Evolutionary conservation across 2,329 filamentous ascomycete genomes (phyloP).

Genomic region (Grosmannia serpens): DNA sequence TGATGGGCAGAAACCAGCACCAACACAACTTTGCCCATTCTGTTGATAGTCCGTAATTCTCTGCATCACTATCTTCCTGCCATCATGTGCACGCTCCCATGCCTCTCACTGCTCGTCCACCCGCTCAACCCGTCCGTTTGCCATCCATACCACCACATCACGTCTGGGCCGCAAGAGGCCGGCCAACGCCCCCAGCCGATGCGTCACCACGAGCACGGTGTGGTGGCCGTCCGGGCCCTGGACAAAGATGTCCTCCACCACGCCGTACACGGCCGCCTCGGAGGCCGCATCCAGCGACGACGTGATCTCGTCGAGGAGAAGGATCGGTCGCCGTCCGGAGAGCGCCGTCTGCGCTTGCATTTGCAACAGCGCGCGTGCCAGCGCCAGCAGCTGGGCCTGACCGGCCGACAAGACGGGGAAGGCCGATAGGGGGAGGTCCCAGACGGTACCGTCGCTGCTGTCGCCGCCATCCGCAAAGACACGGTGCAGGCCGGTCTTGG

Average conservation of each 20-base stretch:
- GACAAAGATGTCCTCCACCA: slow-evolving; percentile 8
- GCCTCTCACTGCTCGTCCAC: not conserved
- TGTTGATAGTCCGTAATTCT: too few species aligned
- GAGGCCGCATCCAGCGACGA: slow-evolving; percentile 8
- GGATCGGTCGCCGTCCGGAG: not conserved
- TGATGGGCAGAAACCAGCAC: too few species aligned
- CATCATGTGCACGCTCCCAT: too few species aligned
- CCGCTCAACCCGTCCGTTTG: slow-evolving; percentile 2
- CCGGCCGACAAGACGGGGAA: slow-evolving; percentile 9
- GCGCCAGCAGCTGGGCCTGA: slow-evolving; percentile 9
- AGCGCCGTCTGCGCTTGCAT: not conserved
- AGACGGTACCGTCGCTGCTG: not conserved
- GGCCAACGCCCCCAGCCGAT: slow-evolving; percentile 3
- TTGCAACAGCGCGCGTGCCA: slow-evolving; percentile 8
- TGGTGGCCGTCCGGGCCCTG: not conserved
- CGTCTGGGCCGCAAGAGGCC: not conserved
- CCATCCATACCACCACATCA: slow-evolving; percentile 6
- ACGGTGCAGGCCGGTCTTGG: slow-evolving; percentile 1
- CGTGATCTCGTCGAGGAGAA: slow-evolving; percentile 10
- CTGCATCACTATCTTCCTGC: too few species aligned
- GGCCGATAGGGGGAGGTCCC: slow-evolving; percentile 4
- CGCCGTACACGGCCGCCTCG: slow-evolving; percentile 7
- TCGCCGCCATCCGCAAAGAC: not conserved
- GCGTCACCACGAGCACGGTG: slow-evolving; percentile 10
- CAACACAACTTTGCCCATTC: too few species aligned